A percentile compares a stretch with the other conserved stretches of the same genome.
These are phyloP conservation scores for Linderniella brevidens DNA, from an alignment of 257 asterid genomes.

Conservation along the genomic window DNA sequence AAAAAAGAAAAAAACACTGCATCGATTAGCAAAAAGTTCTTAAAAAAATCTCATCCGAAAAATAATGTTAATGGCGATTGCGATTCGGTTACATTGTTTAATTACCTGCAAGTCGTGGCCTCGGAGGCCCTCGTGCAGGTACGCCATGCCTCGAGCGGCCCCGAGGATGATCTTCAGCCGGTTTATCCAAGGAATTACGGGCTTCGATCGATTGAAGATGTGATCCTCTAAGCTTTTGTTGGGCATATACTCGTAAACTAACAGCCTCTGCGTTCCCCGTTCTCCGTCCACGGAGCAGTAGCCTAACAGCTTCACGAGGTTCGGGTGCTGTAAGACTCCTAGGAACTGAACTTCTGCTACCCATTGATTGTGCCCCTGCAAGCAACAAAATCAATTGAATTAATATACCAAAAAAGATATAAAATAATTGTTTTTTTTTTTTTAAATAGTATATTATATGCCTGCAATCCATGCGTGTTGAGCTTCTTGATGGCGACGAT, in stretches of 20 bases:
- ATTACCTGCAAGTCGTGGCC: conserved; percentile 30
- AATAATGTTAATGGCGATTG: no score
- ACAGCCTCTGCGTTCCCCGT: conserved; percentile 69
- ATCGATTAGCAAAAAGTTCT: no score
- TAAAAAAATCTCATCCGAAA: no score
- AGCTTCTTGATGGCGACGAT: conserved; percentile 74
- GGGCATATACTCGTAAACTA: conserved; percentile 79
- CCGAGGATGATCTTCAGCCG: conserved; percentile 65
- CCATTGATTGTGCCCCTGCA: conserved; percentile 96
- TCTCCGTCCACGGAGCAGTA: conserved; percentile 80
- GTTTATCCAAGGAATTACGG: conserved; percentile 53
- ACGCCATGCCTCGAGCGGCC: conserved; percentile 81
- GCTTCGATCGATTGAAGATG: conserved; percentile 45
- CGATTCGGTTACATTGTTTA: no score
- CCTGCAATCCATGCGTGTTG: conserved; percentile 66
- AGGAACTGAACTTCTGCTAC: conserved; percentile 86
- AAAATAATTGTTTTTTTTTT: no score
- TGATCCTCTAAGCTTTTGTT: conserved; percentile 85
- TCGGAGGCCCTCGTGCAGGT: conserved; percentile 76
- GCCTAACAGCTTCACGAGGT: conserved; percentile 80
- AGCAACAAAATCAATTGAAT: background rate
- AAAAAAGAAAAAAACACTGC: no score
- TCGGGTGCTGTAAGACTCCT: conserved; percentile 70
- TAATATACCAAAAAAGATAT: no score
- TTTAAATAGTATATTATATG: conserved; percentile 2